Conservation (phyloP, 805 yeast genomes). For the Blastobotrys chiropterorum region DNA sequence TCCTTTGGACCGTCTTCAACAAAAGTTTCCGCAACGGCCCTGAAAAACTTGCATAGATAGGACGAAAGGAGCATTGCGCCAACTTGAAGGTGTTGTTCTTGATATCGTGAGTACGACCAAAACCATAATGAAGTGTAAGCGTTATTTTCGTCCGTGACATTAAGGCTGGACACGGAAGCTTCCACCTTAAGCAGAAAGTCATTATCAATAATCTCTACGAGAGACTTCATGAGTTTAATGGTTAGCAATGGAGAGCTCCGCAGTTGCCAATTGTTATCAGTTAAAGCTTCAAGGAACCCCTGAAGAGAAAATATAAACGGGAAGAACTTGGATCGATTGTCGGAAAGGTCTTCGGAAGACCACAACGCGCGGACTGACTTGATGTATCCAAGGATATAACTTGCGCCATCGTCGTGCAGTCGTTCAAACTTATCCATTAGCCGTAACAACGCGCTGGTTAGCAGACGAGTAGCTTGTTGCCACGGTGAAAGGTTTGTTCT, state of each 20-base stretch:
- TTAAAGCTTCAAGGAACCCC: constrained; percentile 33
- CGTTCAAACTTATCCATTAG: constrained; percentile 29
- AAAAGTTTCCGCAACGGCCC: constrained; percentile 14
- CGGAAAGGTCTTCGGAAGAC: constrained; percentile 1
- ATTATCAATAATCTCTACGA: constrained; percentile 12
- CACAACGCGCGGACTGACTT: constrained; percentile 22
- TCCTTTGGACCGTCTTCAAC: constrained; percentile 7
- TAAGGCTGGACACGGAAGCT: constrained; percentile 11
- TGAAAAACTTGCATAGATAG: constrained; percentile 14
- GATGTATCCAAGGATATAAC: constrained; percentile 23
- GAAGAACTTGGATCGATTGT: constrained; percentile 12
- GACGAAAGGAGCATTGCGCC: constrained; percentile 19
- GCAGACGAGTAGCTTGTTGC: constrained; percentile 35
- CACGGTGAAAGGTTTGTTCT: constrained; percentile 37
- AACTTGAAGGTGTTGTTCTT: constrained; percentile 15
- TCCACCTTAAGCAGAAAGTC: constrained; percentile 16
- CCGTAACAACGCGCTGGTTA: constrained; percentile 31
- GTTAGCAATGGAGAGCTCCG: constrained; percentile 4
- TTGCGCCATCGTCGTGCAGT: constrained; percentile 22
- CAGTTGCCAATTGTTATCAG: constrained; percentile 8
- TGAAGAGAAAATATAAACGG: constrained; percentile 25
- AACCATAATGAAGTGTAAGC: constrained; percentile 14
- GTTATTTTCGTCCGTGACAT: constrained; percentile 1
- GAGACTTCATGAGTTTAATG: constrained; percentile 6
- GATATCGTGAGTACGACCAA: constrained; percentile 9